Evolutionary conservation across 768 basidiomycete species (phyloP), one percentile per base, ranked within the genome.

Genomic region (Russula compacta): DNA sequence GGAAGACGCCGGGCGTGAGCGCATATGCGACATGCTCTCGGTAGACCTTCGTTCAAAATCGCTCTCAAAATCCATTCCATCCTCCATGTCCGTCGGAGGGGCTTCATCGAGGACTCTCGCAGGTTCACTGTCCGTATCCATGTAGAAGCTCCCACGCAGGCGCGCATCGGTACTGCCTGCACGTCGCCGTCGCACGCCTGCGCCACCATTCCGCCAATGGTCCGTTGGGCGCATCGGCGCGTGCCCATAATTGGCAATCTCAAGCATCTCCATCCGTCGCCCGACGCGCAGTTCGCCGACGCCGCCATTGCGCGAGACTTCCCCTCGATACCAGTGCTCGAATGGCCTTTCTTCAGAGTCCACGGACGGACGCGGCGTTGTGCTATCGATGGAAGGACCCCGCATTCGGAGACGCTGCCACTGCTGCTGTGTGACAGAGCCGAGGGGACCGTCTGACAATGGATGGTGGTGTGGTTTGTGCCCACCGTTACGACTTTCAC

Each of bases 311-410:
- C 90, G 79, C 12, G 89, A 85, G 5, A 89, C 81, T 66, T 93
- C 90, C 1, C 90, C 90, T 52, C 90, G 84, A 69, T 93, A 93
- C 90, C 90, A 92, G 68, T 93, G 90, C 67, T 92, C 89, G 61
- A 86, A 92, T 0, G 89, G 89, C 14, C 81, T 81, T 69, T 92
- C 90, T 63, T 89, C 89, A 6, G 88, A 90, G 24, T 92, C 89
- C 29, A 74, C 79, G 5, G 88, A 89, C 12, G 78, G 74, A 47
- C 89, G 79, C n/a, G 69, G 60, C 19, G 59, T 46, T 2, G 58
- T 60, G 36, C 67, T 68, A 44, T 74, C 72, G 60, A 70, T 51
- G 59, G 64, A 75, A 69, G 60, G 69, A 75, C 73, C 72, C 61
- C 75, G 83, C 80, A 29, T 79, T 78, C 32, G 76, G 75, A 55